Conservation (phyloP, 2,329 filamentous ascomycete genomes). For the Mycosphaerelloides madeirae region DNA sequence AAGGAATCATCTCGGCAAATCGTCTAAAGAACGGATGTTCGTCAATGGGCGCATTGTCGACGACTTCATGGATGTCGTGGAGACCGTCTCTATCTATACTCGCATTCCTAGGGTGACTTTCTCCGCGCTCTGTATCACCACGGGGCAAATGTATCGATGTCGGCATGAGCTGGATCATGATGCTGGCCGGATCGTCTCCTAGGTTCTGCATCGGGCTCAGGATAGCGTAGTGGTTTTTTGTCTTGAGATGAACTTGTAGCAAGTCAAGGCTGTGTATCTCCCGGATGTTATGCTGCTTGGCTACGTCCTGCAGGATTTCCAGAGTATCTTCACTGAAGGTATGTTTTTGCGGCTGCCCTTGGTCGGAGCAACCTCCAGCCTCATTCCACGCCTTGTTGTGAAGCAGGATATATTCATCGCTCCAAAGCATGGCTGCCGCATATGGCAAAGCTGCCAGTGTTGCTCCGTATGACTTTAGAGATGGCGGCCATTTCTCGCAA, state of each 20-base stretch:
- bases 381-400: slow-evolving; percentile 42
- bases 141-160: slow-evolving; percentile 2
- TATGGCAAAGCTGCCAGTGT: slow-evolving; percentile 40
- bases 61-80: background rate
- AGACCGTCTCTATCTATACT: background rate
- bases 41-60: slow-evolving; percentile 26
- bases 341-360: slow-evolving; percentile 32
- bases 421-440: slow-evolving; percentile 42
- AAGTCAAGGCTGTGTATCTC: slow-evolving; percentile 20
- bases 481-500: slow-evolving; percentile 33
- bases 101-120: background rate
- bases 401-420: slow-evolving; percentile 34
- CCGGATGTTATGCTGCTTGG: slow-evolving; percentile 22
- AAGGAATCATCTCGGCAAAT: slow-evolving; percentile 44
- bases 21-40: slow-evolving; percentile 41
- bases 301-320: slow-evolving; percentile 31
- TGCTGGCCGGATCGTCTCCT: slow-evolving; percentile 6
- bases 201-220: slow-evolving; percentile 22
- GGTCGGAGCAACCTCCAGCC: slow-evolving; percentile 27
- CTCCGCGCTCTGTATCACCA: background rate
- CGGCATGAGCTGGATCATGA: slow-evolving; percentile 23
- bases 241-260: slow-evolving; percentile 3
- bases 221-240: slow-evolving; percentile 16
- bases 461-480: slow-evolving; percentile 22
- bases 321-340: slow-evolving; percentile 33